Evolutionary conservation across 2,329 filamentous ascomycete species (phyloP), one percentile per base, ranked within the genome.

Genomic region (Orbilia javanica): DNA sequence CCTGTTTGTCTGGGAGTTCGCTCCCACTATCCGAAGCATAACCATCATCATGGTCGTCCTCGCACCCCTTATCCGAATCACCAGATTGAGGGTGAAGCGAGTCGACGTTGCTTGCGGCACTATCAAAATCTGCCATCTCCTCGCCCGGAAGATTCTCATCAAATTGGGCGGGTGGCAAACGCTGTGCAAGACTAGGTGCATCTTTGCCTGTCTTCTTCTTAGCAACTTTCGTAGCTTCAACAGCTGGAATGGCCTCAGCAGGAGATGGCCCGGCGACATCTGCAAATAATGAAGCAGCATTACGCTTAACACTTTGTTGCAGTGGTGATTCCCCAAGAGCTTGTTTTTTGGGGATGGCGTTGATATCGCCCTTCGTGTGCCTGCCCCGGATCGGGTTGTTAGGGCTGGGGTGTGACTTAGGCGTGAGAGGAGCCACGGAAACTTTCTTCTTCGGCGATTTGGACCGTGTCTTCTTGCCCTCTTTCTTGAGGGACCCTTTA

Each of bases 11-110:
- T 10, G 73, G 57, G n/a, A 66, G 46, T 15, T 77, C 73, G 34
- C 73, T 77, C 20, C 73, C 73, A 36, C 73, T 77, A 53, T 77
- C 73, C 6, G 73, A 77, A 36, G 73, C 73, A 63, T 66, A 77
- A 15, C 73, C 66, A 60, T 77, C 73, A n/a, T 77, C 73, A 25
- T 66, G 50, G 25, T 71, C 57, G 34, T 62, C 57, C 1, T 36
- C n/a, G 31, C 36, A 55, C 3, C 53, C 64, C 8, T 67, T 25
- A 13, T 42, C 57, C 25, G 57, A 46, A 8, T 67, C 66, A 31
- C 66, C 73, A 10, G 66, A 77, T 31, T 71, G 73, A 22, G 73
- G 66, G 25, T 77, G 66, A 25, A 77, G 73, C 4, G 66, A 77
- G n/a, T 71, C 66, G 15, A 67, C 31, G 25, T 77, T 77, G 60